Percentiles rank a stretch among this genome's conserved stretches.
phyloP scores from a whole-genome alignment of 2,329 filamentous ascomycete genomes.

The Thyridium curvatum region DNA sequence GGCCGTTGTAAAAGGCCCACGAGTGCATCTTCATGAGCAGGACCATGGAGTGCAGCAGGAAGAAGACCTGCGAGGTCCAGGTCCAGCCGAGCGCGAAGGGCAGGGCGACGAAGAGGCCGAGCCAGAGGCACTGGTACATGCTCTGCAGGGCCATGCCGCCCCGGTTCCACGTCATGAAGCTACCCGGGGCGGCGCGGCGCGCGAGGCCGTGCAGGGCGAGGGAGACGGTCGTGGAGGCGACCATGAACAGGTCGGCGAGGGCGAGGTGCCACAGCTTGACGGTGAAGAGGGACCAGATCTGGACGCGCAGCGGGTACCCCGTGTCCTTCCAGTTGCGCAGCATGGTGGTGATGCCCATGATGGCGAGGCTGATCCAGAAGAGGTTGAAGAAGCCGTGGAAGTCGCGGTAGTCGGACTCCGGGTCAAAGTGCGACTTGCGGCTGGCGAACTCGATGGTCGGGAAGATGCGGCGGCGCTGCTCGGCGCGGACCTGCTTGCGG shows the following conservation, averaged over 20 bases:
- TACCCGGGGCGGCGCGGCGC: slow-evolving; percentile 42
- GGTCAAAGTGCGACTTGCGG: slow-evolving; percentile 93
- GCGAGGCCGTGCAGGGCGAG: slow-evolving; percentile 68
- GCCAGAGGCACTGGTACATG: slow-evolving; percentile 72
- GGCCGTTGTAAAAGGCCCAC: slow-evolving; percentile 96
- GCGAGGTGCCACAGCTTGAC: slow-evolving; percentile 84
- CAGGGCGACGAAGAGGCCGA: slow-evolving; percentile 74
- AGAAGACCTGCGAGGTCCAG: slow-evolving; percentile 95
- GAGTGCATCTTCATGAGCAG: slow-evolving; percentile 99
- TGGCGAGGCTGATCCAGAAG: slow-evolving; percentile 94
- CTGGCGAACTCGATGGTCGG: slow-evolving; percentile 88
- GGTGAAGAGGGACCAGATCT: slow-evolving; percentile 84
- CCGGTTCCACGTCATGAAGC: slow-evolving; percentile 62
- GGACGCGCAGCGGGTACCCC: slow-evolving; percentile 74
- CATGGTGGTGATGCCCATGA: slow-evolving; percentile 95
- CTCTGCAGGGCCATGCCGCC: slow-evolving; percentile 81
- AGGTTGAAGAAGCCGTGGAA: slow-evolving; percentile 97
- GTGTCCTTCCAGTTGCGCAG: slow-evolving; percentile 91
- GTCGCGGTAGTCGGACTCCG: slow-evolving; percentile 82
- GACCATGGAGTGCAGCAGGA: slow-evolving; percentile 83
- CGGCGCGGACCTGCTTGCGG: slow-evolving; percentile 74
- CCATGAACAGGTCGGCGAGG: slow-evolving; percentile 81
- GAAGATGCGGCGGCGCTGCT: slow-evolving; percentile 79
- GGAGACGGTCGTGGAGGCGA: slow-evolving; percentile 63
- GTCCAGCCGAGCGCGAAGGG: slow-evolving; percentile 87